Evolutionary conservation across 2,329 filamentous ascomycete genomes (phyloP).

Genomic region (Dactylellina drechsleri): DNA sequence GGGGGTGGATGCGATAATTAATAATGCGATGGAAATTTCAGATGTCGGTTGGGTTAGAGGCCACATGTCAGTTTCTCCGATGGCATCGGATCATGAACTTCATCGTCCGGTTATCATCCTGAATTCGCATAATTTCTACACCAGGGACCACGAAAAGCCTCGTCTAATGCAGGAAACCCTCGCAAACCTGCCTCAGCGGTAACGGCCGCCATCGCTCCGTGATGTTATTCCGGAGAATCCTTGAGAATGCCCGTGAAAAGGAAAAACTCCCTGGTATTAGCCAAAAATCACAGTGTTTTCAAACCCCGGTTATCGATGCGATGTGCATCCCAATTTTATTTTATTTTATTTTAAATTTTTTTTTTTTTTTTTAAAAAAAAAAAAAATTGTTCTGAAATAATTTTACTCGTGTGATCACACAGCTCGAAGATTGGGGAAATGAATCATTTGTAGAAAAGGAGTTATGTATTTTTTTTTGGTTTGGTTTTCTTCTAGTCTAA

Average conservation of each 20-base stretch:
- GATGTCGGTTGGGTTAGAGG: conserved; percentile 9
- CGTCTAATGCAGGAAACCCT: conserved; percentile 26
- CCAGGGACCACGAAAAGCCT: conserved; percentile 18
- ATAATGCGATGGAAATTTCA: conserved; percentile 5
- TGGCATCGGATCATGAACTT: conserved; percentile 11
- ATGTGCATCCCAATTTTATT: conserved; percentile 25
- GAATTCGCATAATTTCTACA: conserved; percentile 24
- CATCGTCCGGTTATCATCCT: conserved; percentile 27
- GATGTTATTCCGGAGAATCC: conserved; percentile 46
- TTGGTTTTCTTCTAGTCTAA: conserved; percentile 53
- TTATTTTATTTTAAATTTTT: not conserved
- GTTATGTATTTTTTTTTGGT: conserved; percentile 39
- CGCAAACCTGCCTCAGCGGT: conserved; percentile 4
- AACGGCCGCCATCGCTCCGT: conserved; percentile 43
- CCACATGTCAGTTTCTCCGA: conserved; percentile 41
- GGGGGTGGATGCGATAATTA: not conserved
- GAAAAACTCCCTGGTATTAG: conserved; percentile 24
- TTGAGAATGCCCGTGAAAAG: conserved; percentile 15
- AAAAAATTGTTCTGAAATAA: not conserved
- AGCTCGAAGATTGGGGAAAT: not conserved
- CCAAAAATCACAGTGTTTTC: conserved; percentile 19
- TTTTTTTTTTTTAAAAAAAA: not conserved
- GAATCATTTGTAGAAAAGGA: conserved; percentile 11
- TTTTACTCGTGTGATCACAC: conserved; percentile 27
- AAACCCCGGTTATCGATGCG: conserved; percentile 10